phyloP scores from a whole-genome alignment of 768 basidiomycete species.

The Suillus brevipes region DNA sequence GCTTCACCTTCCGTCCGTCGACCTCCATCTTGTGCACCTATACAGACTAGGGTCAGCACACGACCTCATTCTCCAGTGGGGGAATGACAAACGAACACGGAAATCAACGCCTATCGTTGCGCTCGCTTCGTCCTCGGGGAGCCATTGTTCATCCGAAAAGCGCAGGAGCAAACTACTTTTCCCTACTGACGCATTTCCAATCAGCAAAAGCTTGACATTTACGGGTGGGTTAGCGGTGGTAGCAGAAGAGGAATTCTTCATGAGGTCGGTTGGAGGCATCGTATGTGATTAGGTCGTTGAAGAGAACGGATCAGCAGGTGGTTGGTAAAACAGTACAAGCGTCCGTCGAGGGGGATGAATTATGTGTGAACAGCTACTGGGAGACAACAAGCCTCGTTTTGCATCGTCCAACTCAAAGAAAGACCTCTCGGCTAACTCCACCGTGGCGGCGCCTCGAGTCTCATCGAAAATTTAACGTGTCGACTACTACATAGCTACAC shows the following conservation, averaged over 20 bases:
- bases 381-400: neutral
- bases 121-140: conserved; percentile 86
- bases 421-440: conserved; percentile 7
- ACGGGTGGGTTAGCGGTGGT: conserved; percentile 36
- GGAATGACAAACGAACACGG: conserved; percentile 52
- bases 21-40: conserved; percentile 89
- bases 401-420: neutral
- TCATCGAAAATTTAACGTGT: neutral
- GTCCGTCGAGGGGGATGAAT: conserved; percentile 18
- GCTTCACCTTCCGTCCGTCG: conserved; percentile 80
- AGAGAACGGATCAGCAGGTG: neutral
- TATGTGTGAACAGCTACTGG: neutral
- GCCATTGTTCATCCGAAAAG: conserved; percentile 97
- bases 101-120: conserved; percentile 88
- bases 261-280: conserved; percentile 9
- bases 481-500: too few relatives aligned
- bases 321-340: conserved; percentile 6
- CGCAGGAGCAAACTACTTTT: conserved; percentile 88
- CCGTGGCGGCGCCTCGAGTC: neutral
- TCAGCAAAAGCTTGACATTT: conserved; percentile 82
- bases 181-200: conserved; percentile 89
- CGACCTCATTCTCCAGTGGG: neutral
- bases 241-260: conserved; percentile 29
- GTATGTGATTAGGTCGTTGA: neutral
- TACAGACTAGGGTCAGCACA: conserved; percentile 6